phyloP scores from a whole-genome alignment of 2,329 filamentous ascomycete species.

The Diplodia corticola region DNA sequence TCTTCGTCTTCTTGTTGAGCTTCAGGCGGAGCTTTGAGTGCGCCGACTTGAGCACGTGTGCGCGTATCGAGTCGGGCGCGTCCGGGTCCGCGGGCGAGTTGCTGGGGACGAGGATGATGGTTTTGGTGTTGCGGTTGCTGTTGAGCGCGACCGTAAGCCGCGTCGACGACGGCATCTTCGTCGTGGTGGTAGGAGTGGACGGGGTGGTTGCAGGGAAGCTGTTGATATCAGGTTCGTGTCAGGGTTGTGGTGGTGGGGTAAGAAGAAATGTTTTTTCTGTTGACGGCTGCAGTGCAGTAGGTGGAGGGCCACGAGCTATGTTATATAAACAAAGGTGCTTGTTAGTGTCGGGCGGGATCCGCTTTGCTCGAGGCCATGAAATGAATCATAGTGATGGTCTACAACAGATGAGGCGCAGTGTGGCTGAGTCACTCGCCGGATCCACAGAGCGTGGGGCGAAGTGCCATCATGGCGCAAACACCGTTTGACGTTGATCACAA shows the following conservation, averaged over 20 bases:
- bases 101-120: slow-evolving; percentile 32
- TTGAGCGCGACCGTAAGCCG: slow-evolving; percentile 38
- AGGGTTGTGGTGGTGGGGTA: not conserved
- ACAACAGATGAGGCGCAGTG: not conserved
- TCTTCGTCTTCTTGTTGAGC: slow-evolving; percentile 27
- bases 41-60: slow-evolving; percentile 34
- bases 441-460: not conserved
- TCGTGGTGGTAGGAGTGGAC: not conserved
- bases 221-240: not conserved
- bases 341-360: not conserved
- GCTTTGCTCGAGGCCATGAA: not conserved
- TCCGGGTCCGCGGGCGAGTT: slow-evolving; percentile 27
- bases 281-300: not conserved
- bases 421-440: not conserved
- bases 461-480: not conserved
- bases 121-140: slow-evolving; percentile 33
- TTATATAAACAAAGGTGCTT: not conserved
- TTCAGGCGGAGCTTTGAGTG: slow-evolving; percentile 36
- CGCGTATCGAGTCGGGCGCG: slow-evolving; percentile 27
- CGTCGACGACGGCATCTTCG: slow-evolving; percentile 1
- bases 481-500: too few species aligned
- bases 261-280: not conserved
- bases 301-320: not conserved
- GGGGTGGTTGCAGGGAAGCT: too few species aligned
- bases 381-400: not conserved